Evolutionary conservation across 768 basidiomycete genomes (phyloP).

Genomic region (Pluteus cervinus): DNA sequence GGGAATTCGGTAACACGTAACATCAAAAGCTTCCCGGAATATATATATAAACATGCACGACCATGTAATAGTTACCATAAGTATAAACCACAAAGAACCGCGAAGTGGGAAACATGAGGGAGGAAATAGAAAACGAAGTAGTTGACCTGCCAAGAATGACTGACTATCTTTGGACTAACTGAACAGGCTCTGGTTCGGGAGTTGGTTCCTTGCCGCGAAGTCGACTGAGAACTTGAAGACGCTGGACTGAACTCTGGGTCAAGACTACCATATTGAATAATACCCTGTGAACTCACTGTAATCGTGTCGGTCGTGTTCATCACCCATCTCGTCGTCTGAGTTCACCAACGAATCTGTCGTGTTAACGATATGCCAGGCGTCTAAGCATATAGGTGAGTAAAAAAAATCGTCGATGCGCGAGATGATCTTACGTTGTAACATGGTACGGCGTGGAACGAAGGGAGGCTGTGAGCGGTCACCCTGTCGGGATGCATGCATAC

Average conservation of each 20-base stretch:
- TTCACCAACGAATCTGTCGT: constrained; percentile 68
- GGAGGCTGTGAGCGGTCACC: constrained; percentile 11
- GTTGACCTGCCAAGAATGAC: too few relatives aligned
- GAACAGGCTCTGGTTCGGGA: constrained; percentile 39
- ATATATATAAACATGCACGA: too few relatives aligned
- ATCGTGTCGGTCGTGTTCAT: constrained; percentile 60
- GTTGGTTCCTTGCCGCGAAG: constrained; percentile 53
- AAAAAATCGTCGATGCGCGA: constrained; percentile 2
- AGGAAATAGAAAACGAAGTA: too few relatives aligned
- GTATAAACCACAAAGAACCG: too few relatives aligned
- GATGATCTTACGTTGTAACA: constrained; percentile 58
- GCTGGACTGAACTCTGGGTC: constrained; percentile 36
- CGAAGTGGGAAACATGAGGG: too few relatives aligned
- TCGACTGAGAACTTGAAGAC: constrained; percentile 53
- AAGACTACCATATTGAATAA: background rate
- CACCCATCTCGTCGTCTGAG: constrained; percentile 66
- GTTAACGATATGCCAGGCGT: constrained; percentile 66
- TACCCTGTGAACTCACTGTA: constrained; percentile 45
- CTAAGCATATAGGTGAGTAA: constrained; percentile 27
- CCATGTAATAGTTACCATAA: too few relatives aligned
- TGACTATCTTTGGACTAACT: too few relatives aligned
- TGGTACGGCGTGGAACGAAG: constrained; percentile 38
- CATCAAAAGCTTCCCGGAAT: too few relatives aligned
- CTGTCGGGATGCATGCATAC: background rate
- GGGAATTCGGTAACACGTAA: too few relatives aligned